phyloP scores from a whole-genome alignment of 805 yeast genomes.

The Candida ortonii region DNA sequence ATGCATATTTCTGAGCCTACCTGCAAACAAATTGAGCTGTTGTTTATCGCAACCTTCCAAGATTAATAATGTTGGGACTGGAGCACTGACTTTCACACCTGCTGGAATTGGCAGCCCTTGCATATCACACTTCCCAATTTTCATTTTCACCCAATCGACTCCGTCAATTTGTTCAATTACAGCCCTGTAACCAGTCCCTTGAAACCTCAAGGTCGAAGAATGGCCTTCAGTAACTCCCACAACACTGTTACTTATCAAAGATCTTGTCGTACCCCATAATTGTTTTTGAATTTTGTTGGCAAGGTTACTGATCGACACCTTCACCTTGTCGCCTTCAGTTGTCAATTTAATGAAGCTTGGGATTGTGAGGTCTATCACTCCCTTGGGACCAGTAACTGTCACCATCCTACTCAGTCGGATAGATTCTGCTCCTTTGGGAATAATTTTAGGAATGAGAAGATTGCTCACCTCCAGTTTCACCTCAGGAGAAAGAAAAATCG shows the following conservation, averaged over 20 bases:
- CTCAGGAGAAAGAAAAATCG: slow-evolving; percentile 65
- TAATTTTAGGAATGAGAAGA: slow-evolving; percentile 53
- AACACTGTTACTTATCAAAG: slow-evolving; percentile 71
- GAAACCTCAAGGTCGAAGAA: slow-evolving; percentile 77
- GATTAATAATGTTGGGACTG: slow-evolving; percentile 81
- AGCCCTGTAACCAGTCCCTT: slow-evolving; percentile 97
- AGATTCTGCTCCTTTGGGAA: slow-evolving; percentile 64
- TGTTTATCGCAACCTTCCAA: slow-evolving; percentile 88
- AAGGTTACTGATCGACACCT: slow-evolving; percentile 49
- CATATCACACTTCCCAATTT: slow-evolving; percentile 83
- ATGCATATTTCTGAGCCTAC: slow-evolving; percentile 76
- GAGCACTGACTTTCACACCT: slow-evolving; percentile 69
- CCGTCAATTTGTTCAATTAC: slow-evolving; percentile 59
- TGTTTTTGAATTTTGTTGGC: slow-evolving; percentile 71
- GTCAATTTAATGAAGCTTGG: slow-evolving; percentile 66
- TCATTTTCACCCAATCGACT: slow-evolving; percentile 61
- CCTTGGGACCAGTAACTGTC: slow-evolving; percentile 75
- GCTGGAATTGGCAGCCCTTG: slow-evolving; percentile 77
- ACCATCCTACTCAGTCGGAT: slow-evolving; percentile 57
- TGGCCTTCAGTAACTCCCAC: slow-evolving; percentile 94
- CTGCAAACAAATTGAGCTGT: slow-evolving; percentile 84
- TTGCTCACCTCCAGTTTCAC: slow-evolving; percentile 48
- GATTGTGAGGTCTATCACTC: slow-evolving; percentile 56
- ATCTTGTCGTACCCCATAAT: slow-evolving; percentile 94
- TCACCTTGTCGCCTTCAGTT: slow-evolving; percentile 34